Base-by-base conservation (phyloP, 139 green algal genomes). In the Tetradesmus obliquus region DNA sequence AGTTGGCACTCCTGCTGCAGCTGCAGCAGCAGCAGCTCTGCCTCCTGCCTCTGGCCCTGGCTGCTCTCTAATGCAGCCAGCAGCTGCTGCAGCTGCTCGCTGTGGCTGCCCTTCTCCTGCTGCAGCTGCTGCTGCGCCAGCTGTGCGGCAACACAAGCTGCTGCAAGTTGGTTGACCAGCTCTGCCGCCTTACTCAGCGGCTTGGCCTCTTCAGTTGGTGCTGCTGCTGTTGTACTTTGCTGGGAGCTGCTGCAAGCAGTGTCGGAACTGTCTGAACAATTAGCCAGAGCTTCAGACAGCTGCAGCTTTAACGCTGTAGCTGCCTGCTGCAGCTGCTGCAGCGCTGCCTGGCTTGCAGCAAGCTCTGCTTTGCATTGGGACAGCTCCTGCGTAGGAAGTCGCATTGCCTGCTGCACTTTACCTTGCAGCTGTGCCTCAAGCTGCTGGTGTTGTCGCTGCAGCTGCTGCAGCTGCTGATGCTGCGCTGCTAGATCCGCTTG, bases 401-500 rank as follows among this genome's bases (percentile, higher is more conserved):
- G 86, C 55, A 85, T 19, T 32, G 72, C 72, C 76, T 51, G 22
- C n/a, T 89, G 84, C 32, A 82, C 2, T 32, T 82, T 62, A n/a
- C 19, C 24, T 55, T 87, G 74, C 20, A 58, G 79, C 54, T 91
- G 72, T 32, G 45, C 80, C 15, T 85, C 80, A 32, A 85, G 80
- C 45, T 58, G 80, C 17, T 22, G 24, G 24, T 55, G 76, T 10
- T 82, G 80, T 2, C 45, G 51, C 80, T 84, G 86, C 55, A 82
- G 74, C 58, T 87, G 88, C 88, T 86, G 74, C 87, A 86, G 87
- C 87, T 91, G 87, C 87, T 86, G 87, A n/a, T 51, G 13, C 55
- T 53, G 24, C 8, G n/a, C 3, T 19, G 32, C 80, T 3, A 82
- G 7, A 3, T 91, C 88, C 20, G 55, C 55, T 45, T 80, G 24